Evolutionary conservation across 2,329 filamentous ascomycete species (phyloP).

Genomic region (Fusarium sp.): DNA sequence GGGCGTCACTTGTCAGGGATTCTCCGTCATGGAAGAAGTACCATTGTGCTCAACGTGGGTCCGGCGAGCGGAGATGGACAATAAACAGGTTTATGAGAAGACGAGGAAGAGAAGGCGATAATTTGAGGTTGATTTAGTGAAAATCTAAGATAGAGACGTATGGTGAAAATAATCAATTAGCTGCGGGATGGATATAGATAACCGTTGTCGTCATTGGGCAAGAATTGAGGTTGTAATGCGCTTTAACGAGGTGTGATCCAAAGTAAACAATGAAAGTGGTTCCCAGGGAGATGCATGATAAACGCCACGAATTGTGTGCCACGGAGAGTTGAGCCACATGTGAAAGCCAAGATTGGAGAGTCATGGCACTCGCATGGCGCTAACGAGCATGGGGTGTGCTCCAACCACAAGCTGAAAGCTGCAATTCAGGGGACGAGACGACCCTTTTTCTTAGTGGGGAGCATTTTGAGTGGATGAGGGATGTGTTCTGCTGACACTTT

Average conservation of each 20-base stretch:
- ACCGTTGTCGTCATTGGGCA: constrained; percentile 31
- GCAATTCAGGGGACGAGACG: constrained; percentile 28
- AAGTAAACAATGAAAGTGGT: constrained; percentile 44
- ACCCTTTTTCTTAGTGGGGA: constrained; percentile 29
- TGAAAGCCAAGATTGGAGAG: constrained; percentile 22
- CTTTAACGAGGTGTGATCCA: constrained; percentile 19
- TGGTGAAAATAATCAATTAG: constrained; percentile 1
- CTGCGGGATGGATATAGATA: constrained; percentile 18
- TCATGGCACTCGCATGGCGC: constrained; percentile 41
- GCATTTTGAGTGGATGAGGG: constrained; percentile 19
- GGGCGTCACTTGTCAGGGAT: constrained; percentile 37
- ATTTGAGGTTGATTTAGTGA: constrained; percentile 11
- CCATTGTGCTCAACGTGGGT: constrained; percentile 49
- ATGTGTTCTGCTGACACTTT: not conserved
- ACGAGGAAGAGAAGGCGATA: not conserved
- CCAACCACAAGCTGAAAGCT: constrained; percentile 20
- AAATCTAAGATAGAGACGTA: not conserved
- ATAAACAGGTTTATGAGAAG: constrained; percentile 31
- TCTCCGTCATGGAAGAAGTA: constrained; percentile 43
- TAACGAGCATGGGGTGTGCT: constrained; percentile 28
- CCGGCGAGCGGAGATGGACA: constrained; percentile 36
- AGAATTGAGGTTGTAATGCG: constrained; percentile 29
- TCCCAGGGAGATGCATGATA: constrained; percentile 40
- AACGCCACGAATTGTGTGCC: constrained; percentile 8
- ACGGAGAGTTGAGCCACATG: constrained; percentile 18